Percentiles rank a stretch among this genome's conserved stretches.
Conservation (phyloP, 305 asterid species). For the Fraxinus paxiana region DNA sequence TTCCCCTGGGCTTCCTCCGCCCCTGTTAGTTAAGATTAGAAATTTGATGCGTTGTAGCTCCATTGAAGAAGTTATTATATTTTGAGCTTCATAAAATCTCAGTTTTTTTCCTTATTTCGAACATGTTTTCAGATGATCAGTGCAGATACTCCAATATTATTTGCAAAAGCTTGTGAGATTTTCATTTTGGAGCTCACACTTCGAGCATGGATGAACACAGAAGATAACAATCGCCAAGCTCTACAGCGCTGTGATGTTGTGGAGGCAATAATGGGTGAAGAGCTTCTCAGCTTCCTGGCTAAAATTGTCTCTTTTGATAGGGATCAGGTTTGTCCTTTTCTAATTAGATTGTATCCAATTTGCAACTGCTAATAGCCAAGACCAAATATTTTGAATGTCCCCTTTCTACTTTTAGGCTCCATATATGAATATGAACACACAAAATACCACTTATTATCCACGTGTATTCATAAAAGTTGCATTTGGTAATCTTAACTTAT, state of each 20-base stretch:
- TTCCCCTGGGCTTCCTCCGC: neutral
- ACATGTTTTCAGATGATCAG: slow-evolving; percentile 35
- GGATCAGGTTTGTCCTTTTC: slow-evolving; percentile 23
- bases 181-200: slow-evolving; percentile 35
- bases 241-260: slow-evolving; percentile 37
- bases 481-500: neutral
- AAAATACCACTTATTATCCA: neutral
- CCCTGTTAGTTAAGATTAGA: neutral
- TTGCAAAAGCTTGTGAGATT: slow-evolving; percentile 41
- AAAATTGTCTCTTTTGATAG: slow-evolving; percentile 23
- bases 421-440: neutral
- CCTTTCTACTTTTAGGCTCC: neutral
- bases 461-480: neutral
- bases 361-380: neutral
- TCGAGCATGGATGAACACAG: slow-evolving; percentile 39
- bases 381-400: neutral
- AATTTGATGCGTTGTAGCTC: neutral
- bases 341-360: neutral
- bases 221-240: slow-evolving; percentile 20
- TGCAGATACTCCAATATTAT: slow-evolving; percentile 32
- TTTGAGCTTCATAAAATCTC: neutral
- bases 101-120: neutral
- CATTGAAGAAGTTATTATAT: neutral
- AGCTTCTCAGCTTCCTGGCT: slow-evolving; percentile 24
- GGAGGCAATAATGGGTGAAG: slow-evolving; percentile 30